Base-by-base conservation (phyloP, 2,329 filamentous ascomycete genomes). In the Ambrosiella beaveri region DNA sequence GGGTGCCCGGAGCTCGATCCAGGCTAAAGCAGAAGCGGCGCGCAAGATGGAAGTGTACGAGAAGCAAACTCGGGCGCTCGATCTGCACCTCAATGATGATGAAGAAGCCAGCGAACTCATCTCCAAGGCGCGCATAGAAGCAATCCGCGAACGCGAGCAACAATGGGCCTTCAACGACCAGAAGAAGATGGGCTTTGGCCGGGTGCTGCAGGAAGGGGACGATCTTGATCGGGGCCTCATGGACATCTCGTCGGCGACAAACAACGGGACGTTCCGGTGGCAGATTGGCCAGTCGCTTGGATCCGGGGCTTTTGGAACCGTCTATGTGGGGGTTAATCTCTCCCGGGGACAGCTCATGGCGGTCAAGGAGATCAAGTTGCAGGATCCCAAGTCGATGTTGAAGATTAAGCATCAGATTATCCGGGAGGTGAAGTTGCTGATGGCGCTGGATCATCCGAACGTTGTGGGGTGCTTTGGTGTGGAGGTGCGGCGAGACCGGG, bases 251-350 rank as follows among this genome's bases (percentile, higher is more conserved):
- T 93, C 91, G 0, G 94, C 88, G 45, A 88, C 91, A 12, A 95
- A 89, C 19, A 97, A 97, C 67, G 86, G 97, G 60, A 95, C 88
- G 50, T 81, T 97, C 72, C 84, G 93, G 62, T 98, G 93, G 93
- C 93, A 97, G 69, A 93, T 96, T 74, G 93, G 93, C n/a, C 88
- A 95, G 65, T 98, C 94, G 67, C 88, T 98, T 49, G 93, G 93
- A 55, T 91, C 93, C 56, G 93, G 93, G 63, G 96, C 91, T 0
- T 98, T 98, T 70, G 93, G 93, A 62, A 95, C 90, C 57, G 93
- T 98, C 9, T 98, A 98, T 66, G 89, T 89, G 39, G 93, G 90
- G 39, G 95, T 97, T 79, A 96, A 98, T 67, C 75, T 98, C 56
- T 94, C 98, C 71, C 91, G 88, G 35, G 91, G 91, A 59, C 89